Evolutionary conservation across 352 stramenopile genomes (phyloP).

Genomic region (Phytophthora capsici): DNA sequence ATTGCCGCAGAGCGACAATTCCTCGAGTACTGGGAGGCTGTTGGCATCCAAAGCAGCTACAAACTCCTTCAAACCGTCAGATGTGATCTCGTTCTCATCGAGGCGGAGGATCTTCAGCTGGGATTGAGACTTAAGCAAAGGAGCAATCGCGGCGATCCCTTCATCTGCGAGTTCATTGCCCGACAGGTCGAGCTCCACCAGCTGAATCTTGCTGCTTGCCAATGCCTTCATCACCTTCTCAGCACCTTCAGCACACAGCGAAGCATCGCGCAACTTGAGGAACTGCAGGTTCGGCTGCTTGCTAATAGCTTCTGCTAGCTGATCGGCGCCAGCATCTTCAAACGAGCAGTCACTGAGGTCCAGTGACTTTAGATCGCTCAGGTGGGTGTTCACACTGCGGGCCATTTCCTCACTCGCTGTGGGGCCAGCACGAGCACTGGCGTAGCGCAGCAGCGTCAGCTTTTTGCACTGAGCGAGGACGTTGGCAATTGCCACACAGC

Average conservation of each 20-base stretch:
- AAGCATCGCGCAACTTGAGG: slow-evolving; percentile 92
- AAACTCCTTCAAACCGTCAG: slow-evolving; percentile 76
- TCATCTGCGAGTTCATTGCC: slow-evolving; percentile 90
- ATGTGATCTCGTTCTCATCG: slow-evolving; percentile 95
- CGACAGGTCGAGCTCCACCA: slow-evolving; percentile 85
- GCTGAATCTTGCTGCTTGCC: slow-evolving; percentile 50
- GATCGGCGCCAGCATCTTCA: slow-evolving; percentile 42
- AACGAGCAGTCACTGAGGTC: slow-evolving; percentile 97
- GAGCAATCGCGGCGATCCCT: slow-evolving; percentile 59
- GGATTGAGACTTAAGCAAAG: slow-evolving; percentile 40
- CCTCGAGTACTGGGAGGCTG: slow-evolving; percentile 61
- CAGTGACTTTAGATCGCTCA: slow-evolving; percentile 67
- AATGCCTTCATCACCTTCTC: slow-evolving; percentile 61
- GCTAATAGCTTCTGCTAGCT: slow-evolving; percentile 80
- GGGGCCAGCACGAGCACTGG: slow-evolving; percentile 82
- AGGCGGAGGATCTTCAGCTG: slow-evolving; percentile 82
- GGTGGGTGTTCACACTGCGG: too few species aligned
- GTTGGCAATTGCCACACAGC: slow-evolving; percentile 85
- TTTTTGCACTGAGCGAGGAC: slow-evolving; percentile 85
- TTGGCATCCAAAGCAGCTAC: slow-evolving; percentile 64
- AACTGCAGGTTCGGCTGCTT: slow-evolving; percentile 76
- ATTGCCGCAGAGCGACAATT: slow-evolving; percentile 88
- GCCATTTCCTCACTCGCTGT: slow-evolving; percentile 58
- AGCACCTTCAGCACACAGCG: slow-evolving; percentile 90
- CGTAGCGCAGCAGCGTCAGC: slow-evolving; percentile 94